Evolutionary conservation across 306 rosid genomes (phyloP).

Genomic region (Vigna nakashimae): DNA sequence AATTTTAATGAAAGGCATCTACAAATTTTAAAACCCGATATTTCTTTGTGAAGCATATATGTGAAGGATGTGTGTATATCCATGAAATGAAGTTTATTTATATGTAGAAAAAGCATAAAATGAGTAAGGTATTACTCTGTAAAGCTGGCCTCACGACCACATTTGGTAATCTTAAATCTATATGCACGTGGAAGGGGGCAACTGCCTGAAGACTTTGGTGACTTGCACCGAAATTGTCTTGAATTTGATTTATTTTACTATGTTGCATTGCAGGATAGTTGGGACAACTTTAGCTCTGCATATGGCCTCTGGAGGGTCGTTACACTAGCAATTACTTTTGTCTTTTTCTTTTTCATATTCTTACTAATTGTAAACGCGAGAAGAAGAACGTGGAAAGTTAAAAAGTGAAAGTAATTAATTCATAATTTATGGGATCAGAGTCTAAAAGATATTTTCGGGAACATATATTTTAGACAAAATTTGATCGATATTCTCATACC

Average conservation of each 20-base stretch:
- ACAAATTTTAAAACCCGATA: conserved; percentile 5
- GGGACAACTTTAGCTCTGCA: conserved; percentile 51
- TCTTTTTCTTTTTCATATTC: conserved; percentile 52
- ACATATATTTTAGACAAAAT: conserved; percentile 17
- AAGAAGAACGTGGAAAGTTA: conserved; percentile 78
- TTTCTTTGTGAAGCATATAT: neutral
- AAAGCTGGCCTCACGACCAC: conserved; percentile 8
- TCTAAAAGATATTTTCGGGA: conserved; percentile 18
- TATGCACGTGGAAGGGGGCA: neutral
- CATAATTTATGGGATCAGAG: conserved; percentile 21
- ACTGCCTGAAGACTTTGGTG: conserved; percentile 24
- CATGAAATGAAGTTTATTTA: conserved; percentile 3
- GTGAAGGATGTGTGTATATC: conserved; percentile 2
- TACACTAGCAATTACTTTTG: conserved; percentile 46
- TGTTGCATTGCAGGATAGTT: conserved; percentile 62
- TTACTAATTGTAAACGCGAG: conserved; percentile 64
- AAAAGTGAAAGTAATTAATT: conserved; percentile 52
- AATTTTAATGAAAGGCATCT: conserved; percentile 16
- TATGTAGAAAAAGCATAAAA: neutral
- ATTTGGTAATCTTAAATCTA: conserved; percentile 31
- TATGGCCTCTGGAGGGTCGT: conserved; percentile 55
- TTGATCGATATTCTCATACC: conserved; percentile 1
- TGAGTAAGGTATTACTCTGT: neutral
- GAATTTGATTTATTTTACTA: conserved; percentile 33
- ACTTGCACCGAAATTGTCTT: conserved; percentile 3